These are phyloP conservation scores for Teratosphaeria viscida DNA, from an alignment of 2,329 filamentous ascomycete genomes.

Conservation along the genomic window DNA sequence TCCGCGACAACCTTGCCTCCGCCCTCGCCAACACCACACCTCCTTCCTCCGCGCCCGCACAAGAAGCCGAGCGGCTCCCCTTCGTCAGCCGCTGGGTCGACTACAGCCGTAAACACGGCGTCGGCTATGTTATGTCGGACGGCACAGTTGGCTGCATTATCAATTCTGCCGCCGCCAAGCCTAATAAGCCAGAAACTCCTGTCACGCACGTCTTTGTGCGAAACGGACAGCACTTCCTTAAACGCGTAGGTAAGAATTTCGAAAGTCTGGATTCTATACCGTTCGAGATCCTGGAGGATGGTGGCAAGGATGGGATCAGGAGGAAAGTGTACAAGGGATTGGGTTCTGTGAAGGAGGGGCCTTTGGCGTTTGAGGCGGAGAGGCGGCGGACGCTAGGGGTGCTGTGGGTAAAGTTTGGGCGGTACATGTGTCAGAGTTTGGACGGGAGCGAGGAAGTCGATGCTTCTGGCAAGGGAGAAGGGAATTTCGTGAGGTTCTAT, in stretches of 20 bases:
- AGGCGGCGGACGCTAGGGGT: constrained; percentile 46
- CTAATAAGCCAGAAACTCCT: constrained; percentile 35
- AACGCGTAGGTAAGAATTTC: constrained; percentile 43
- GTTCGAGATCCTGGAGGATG: constrained; percentile 65
- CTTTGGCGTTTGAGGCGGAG: constrained; percentile 27
- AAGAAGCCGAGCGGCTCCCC: constrained; percentile 42
- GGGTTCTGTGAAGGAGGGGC: constrained; percentile 23
- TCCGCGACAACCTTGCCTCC: constrained; percentile 36
- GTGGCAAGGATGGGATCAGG: constrained; percentile 51
- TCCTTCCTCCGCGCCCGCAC: constrained; percentile 23
- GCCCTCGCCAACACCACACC: constrained; percentile 29
- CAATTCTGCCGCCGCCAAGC: constrained; percentile 32
- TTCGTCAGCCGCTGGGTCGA: constrained; percentile 72
- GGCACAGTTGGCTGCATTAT: constrained; percentile 63
- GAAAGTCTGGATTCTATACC: constrained; percentile 42
- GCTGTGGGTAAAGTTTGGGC: constrained; percentile 58
- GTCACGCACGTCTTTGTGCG: constrained; percentile 63
- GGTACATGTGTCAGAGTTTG: constrained; percentile 50
- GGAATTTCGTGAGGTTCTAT: constrained; percentile 63
- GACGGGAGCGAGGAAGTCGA: constrained; percentile 32
- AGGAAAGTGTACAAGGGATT: constrained; percentile 46
- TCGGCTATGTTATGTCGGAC: constrained; percentile 75
- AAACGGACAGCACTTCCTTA: constrained; percentile 60
- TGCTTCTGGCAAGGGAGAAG: constrained; percentile 32
- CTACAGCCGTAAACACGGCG: constrained; percentile 76